phyloP scores from a whole-genome alignment of 73 alveolate species.

The Paramecium pentaurelia region DNA sequence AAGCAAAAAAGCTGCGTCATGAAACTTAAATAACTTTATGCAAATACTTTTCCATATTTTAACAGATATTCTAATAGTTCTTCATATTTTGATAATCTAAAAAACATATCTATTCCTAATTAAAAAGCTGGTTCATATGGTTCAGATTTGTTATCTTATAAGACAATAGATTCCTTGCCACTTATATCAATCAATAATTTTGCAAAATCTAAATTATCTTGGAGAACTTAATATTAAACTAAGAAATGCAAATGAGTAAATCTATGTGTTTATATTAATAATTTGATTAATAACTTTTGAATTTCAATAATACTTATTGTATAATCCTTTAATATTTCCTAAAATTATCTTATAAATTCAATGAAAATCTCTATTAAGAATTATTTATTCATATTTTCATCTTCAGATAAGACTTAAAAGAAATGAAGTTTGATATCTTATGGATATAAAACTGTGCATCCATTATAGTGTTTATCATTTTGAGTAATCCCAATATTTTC shows the following conservation, averaged over 20 bases:
- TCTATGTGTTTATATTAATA: background rate
- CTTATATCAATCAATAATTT: conserved; percentile 9
- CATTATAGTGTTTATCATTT: background rate
- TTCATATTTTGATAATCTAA: background rate
- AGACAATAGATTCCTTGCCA: background rate
- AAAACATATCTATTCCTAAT: conserved; percentile 4
- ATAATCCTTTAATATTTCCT: background rate
- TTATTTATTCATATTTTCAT: background rate
- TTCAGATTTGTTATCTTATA: background rate
- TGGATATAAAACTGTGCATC: background rate
- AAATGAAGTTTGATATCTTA: background rate
- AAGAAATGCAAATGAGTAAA: background rate
- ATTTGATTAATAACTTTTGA: background rate
- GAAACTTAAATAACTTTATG: background rate
- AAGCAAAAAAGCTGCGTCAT: conserved; percentile 14
- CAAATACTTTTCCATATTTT: conserved; percentile 10
- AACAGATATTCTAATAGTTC: background rate
- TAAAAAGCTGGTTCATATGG: conserved; percentile 18
- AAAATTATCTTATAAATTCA: conserved; percentile 3
- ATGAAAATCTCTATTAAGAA: background rate
- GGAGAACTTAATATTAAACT: background rate
- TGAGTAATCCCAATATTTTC: background rate
- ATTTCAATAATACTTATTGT: background rate
- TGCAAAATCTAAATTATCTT: background rate
- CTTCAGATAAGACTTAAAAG: background rate